Base-by-base conservation (phyloP, 352 stramenopile genomes). In the Phytophthora kernoviae region DNA sequence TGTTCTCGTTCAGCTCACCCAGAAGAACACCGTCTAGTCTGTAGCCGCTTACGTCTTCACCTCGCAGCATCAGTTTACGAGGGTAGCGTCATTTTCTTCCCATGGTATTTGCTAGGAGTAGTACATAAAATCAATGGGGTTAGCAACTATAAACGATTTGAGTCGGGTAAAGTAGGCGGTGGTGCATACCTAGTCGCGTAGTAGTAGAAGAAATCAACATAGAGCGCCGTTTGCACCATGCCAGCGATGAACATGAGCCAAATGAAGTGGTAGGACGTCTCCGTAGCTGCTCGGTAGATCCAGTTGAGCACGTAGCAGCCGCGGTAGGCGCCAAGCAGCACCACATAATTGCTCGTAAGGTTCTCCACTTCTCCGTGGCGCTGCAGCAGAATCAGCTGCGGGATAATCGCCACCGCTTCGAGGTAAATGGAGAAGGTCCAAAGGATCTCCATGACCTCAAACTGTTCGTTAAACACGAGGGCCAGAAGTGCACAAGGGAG, bases 181-280 rank as follows among this genome's bases (percentile, higher is more conserved):
- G 12, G 4, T 10, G 49, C 68, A 52, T 59, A 96, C 87, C 87
- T 96, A 53, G 96, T 91, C 46, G 96, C 78, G 73, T 99, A 99
- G 84, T 99, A 99, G 87, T 99, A 99, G 84, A 99, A 99, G 61
- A 99, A 99, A 78, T 99, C 98, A 21, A 97, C 94, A 83, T 99
- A 99, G 32, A 99, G 85, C 42, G 94, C 81, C 1, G 98, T 99
- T 80, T 99, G 98, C 55, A 99, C 87, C 59, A 99, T 94, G 18
- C 97, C 98, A 50, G 93, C 97, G 64, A 99, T 96, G 70, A 99
- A 99, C 62, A 99, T 98, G 46, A 99, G 90, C 84, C 91, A 99
- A 75, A 99, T 98, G 74, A 99, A 98, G 69, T 97, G 87, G 81
- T 99, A 99, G 39, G 93, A 87, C 54, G 81, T 81, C 80, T 99